phyloP scores from a whole-genome alignment of 768 basidiomycete genomes.

The Steccherinum ochraceum region DNA sequence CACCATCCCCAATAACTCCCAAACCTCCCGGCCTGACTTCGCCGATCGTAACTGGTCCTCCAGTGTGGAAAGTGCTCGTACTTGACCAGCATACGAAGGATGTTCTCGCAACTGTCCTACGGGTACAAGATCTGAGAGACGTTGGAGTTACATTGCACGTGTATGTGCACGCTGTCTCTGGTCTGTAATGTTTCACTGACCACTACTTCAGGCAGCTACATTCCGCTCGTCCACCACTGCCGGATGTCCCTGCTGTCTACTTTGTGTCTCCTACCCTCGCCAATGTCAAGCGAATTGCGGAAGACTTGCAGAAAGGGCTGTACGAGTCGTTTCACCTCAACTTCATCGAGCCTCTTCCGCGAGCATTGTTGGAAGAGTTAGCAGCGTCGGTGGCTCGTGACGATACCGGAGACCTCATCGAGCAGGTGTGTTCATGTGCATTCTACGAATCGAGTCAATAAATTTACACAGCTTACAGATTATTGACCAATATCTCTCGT shows the following conservation, averaged over 20 bases:
- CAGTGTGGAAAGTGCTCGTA: slow-evolving; percentile 95
- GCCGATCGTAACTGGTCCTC: slow-evolving; percentile 53
- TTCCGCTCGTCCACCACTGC: slow-evolving; percentile 77
- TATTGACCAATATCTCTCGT: slow-evolving; percentile 95
- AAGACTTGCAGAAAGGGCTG: slow-evolving; percentile 83
- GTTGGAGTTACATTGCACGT: slow-evolving; percentile 97
- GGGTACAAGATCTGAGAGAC: slow-evolving; percentile 95
- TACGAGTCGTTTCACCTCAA: slow-evolving; percentile 95
- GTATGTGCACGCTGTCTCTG: slow-evolving; percentile 41
- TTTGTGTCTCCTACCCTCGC: slow-evolving; percentile 86
- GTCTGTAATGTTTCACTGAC: not conserved
- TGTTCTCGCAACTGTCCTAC: slow-evolving; percentile 88
- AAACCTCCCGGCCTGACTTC: slow-evolving; percentile 58
- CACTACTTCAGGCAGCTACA: slow-evolving; percentile 76
- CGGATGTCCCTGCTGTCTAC: slow-evolving; percentile 96
- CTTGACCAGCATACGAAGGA: slow-evolving; percentile 96
- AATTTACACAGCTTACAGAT: slow-evolving; percentile 46
- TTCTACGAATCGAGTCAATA: slow-evolving; percentile 14
- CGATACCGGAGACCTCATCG: slow-evolving; percentile 74
- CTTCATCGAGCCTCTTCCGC: slow-evolving; percentile 88
- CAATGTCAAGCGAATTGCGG: slow-evolving; percentile 87
- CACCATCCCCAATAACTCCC: slow-evolving; percentile 82
- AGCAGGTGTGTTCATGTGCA: slow-evolving; percentile 60
- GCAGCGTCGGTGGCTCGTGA: slow-evolving; percentile 83
- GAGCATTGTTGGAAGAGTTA: slow-evolving; percentile 88